Base-by-base conservation (phyloP, 2,329 filamentous ascomycete species). In the Aspergillus tubingensis region DNA sequence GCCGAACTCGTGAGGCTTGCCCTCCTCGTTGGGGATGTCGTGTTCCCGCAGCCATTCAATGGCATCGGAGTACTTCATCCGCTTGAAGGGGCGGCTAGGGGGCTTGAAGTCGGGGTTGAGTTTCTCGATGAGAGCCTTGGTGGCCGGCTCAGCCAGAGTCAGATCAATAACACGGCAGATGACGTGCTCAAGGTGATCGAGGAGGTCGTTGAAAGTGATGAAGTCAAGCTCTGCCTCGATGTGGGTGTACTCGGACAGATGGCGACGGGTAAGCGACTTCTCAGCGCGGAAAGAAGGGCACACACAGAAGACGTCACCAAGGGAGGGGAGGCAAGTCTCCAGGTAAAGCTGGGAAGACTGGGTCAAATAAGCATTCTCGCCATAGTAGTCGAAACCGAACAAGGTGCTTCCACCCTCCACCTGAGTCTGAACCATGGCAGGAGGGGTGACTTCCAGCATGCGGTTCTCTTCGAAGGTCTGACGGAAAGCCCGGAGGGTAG, bases 221-320 rank as follows among this genome's bases (percentile, higher is more conserved):
- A 95, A 98, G 81, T 98, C 95, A 62, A 99, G 85, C 78, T 99
- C 95, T 61, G 89, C 94, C 80, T 99, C 95, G 68, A 99, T 86
- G 81, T 99, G 95, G 1, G 93, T 96, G 82, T 97, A 99, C 80
- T 99, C 95, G 51, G 92, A 91, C 70, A 99, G 81, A 76, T 99
- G 95, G 72, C 95, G 91, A 63, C 95, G 90, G 53, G 95, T 99
- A 60, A 98, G 83, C 6, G 90, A 94, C 81, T 97, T 97, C 80
- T 99, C 95, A 13, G 95, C 95, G 63, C 95, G 93, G 88, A 99
- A 99, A 2, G 94, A 98, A 78, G 96, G 96, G 79, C 96, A 93
- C 71, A 99, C 94, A 76, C 94, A 98, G 85, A 96, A 99, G 56
- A 97, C 92, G 75, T 97, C 91, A 68, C 95, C 95, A 71, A 98